These are phyloP conservation scores for Marasmius oreades DNA, from an alignment of 1,284 basidiomycete genomes.

Conservation along the genomic window DNA sequence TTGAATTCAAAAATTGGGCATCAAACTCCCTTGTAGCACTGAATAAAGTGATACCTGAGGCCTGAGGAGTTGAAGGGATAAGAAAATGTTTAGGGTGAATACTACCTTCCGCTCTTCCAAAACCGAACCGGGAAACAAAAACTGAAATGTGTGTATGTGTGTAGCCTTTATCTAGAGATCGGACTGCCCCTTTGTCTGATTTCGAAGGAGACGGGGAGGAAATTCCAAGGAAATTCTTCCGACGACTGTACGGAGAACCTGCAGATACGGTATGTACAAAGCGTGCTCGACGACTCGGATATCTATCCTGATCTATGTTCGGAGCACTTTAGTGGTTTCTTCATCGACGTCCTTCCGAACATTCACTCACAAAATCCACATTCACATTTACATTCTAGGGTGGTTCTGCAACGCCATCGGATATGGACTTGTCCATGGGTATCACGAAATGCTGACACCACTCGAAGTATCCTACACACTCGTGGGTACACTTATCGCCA, in stretches of 20 bases:
- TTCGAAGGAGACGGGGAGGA: slow-evolving; percentile 6
- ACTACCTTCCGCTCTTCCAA: neutral
- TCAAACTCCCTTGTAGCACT: slow-evolving; percentile 41
- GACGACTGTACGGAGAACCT: slow-evolving; percentile 14
- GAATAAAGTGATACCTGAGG: slow-evolving; percentile 36
- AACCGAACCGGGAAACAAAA: neutral
- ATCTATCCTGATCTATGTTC: slow-evolving; percentile 17
- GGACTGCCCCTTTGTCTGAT: slow-evolving; percentile 4
- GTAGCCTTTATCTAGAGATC: slow-evolving; percentile 6
- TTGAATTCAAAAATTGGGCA: slow-evolving; percentile 34
- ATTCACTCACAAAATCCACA: neutral
- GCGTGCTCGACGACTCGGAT: slow-evolving; percentile 9
- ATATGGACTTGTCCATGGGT: slow-evolving; percentile 46
- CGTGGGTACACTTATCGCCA: slow-evolving; percentile 46
- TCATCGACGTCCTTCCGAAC: neutral
- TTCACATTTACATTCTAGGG: slow-evolving; percentile 25
- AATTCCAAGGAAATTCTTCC: too few species aligned
- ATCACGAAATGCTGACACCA: slow-evolving; percentile 35
- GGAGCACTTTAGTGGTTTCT: slow-evolving; percentile 1
- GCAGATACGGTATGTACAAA: slow-evolving; percentile 12
- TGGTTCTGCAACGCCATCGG: slow-evolving; percentile 50
- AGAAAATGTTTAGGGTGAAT: slow-evolving; percentile 33
- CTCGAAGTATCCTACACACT: slow-evolving; percentile 48
- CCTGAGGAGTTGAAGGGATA: slow-evolving; percentile 39
- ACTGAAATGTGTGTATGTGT: too few species aligned